Evolutionary conservation across 2,329 filamentous ascomycete species (phyloP).

Genomic region (Sphaceloma murrayae): DNA sequence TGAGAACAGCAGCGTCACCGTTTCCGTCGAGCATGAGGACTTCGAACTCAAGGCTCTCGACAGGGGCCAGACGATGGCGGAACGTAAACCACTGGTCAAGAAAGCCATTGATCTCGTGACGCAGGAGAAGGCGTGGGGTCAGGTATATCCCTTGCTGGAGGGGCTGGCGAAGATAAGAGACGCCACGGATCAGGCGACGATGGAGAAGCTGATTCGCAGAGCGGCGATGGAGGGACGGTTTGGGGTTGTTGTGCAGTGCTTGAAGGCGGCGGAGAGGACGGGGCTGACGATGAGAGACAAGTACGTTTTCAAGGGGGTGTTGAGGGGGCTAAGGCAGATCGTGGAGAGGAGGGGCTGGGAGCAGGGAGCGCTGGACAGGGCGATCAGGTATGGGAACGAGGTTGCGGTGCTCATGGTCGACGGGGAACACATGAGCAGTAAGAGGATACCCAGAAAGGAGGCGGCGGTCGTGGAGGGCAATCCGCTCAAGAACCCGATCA

Average conservation of each 20-base stretch:
- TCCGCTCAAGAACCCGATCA: constrained; percentile 28
- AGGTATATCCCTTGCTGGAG: constrained; percentile 28
- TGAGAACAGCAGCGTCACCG: constrained; percentile 35
- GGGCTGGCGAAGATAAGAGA: constrained; percentile 25
- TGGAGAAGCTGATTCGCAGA: constrained; percentile 30
- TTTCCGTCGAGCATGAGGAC: constrained; percentile 35
- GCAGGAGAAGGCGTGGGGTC: constrained; percentile 28
- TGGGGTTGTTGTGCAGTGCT: constrained; percentile 26
- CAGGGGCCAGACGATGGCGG: constrained; percentile 26
- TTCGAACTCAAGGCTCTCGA: constrained; percentile 29
- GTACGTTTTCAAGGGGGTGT: constrained; percentile 27
- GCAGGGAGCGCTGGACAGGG: constrained; percentile 30
- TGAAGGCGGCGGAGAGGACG: constrained; percentile 27
- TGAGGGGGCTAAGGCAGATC: constrained; percentile 30
- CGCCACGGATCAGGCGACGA: constrained; percentile 19
- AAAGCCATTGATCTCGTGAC: constrained; percentile 27
- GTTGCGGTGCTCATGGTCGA: constrained; percentile 35
- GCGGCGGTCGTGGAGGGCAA: constrained; percentile 22
- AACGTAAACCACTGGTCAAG: constrained; percentile 23
- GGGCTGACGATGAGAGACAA: constrained; percentile 28
- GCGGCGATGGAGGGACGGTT: constrained; percentile 25
- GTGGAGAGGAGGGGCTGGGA: constrained; percentile 31
- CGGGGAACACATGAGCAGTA: constrained; percentile 30
- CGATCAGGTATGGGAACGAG: constrained; percentile 32
- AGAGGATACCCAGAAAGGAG: constrained; percentile 4